Percentiles rank a stretch among this genome's conserved stretches.
These are phyloP conservation scores for Boletus reticulatus DNA, from an alignment of 768 basidiomycete species.

Conservation along the genomic window DNA sequence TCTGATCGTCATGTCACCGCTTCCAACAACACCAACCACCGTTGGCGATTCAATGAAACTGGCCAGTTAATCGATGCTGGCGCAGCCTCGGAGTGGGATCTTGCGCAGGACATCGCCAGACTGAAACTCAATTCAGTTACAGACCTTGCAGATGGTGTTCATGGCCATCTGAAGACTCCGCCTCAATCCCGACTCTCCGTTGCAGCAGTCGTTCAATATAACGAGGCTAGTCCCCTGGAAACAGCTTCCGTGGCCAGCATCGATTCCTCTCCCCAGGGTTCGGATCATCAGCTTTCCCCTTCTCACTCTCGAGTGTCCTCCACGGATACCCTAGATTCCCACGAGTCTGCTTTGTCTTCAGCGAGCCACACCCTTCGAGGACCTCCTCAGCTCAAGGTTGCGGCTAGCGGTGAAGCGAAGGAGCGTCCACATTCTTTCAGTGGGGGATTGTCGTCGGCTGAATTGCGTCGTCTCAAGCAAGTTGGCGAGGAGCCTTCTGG, in stretches of 20 bases:
- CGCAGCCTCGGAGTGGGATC: constrained; percentile 60
- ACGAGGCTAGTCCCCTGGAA: constrained; percentile 70
- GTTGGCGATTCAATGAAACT: constrained; percentile 64
- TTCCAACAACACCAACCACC: constrained; percentile 38
- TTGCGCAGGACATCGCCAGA: constrained; percentile 71
- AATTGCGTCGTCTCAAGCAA: constrained; percentile 73
- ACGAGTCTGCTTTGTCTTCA: constrained; percentile 50
- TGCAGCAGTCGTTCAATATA: constrained; percentile 52
- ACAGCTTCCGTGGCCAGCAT: constrained; percentile 68
- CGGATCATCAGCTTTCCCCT: constrained; percentile 62
- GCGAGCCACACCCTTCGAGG: constrained; percentile 57
- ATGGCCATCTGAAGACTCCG: constrained; percentile 57
- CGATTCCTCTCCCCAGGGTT: constrained; percentile 68
- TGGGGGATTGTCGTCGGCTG: constrained; percentile 70
- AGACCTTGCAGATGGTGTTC: constrained; percentile 50
- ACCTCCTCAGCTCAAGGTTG: constrained; percentile 52
- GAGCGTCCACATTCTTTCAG: constrained; percentile 83
- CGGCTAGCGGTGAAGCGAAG: constrained; percentile 54
- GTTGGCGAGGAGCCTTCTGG: constrained; percentile 46
- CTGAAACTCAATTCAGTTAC: constrained; percentile 61
- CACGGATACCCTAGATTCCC: constrained; percentile 68
- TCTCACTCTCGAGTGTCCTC: constrained; percentile 83
- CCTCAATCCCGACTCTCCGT: constrained; percentile 61
- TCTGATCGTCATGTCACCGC: constrained; percentile 40
- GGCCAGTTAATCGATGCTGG: constrained; percentile 62